Conservation (phyloP, 352 stramenopile species). For the Thalassiosira exigua region DNA sequence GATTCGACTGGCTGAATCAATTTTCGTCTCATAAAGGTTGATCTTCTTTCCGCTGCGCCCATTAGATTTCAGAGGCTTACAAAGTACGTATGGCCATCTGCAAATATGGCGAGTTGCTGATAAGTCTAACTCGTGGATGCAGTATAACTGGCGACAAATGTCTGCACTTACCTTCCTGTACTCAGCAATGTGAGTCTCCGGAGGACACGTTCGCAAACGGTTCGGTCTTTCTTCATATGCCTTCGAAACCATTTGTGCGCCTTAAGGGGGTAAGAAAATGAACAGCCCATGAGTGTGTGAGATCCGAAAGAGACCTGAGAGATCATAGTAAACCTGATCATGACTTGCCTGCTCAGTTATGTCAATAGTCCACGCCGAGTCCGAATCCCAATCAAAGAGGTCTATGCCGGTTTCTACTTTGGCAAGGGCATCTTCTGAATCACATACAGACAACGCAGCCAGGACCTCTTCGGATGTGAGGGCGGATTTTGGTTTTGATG, state of each 20-base stretch:
- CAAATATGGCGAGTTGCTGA: no score
- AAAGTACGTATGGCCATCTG: conserved; percentile 64
- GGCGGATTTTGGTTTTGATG: not conserved
- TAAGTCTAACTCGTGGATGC: no score
- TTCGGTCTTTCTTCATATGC: conserved; percentile 50
- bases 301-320: no score
- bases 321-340: no score
- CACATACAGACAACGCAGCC: conserved; percentile 27
- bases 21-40: conserved; percentile 63
- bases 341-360: no score
- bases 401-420: conserved; percentile 53
- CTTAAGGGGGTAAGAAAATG: no score
- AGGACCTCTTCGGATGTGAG: conserved; percentile 32
- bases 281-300: no score
- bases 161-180: no score
- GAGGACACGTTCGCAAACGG: conserved; percentile 56
- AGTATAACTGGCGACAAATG: no score
- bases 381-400: conserved; percentile 39
- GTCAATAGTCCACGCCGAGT: conserved; percentile 55
- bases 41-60: conserved; percentile 13
- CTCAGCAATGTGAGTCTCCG: conserved; percentile 51
- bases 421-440: conserved; percentile 44
- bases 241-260: conserved; percentile 60
- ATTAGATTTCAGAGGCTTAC: conserved; percentile 52
- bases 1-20: conserved; percentile 50